phyloP scores from a whole-genome alignment of 352 stramenopile genomes.

The Hyaloperonospora arabidopsidis region DNA sequence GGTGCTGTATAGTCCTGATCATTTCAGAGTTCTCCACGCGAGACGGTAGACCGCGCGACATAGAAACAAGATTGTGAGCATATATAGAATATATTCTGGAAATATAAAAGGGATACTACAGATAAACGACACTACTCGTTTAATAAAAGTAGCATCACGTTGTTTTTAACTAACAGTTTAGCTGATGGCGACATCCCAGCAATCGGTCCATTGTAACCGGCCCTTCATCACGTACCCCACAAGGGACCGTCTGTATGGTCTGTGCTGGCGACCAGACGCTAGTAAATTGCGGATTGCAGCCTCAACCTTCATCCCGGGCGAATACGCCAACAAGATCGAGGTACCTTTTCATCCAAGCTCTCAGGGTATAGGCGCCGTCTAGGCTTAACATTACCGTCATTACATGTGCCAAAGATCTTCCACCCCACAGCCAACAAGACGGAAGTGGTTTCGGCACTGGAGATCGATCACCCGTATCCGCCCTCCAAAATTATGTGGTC shows the following conservation, averaged over 20 bases:
- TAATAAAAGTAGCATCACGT: too few relatives aligned
- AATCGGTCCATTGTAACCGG: slow-evolving; percentile 30
- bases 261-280: slow-evolving; percentile 62
- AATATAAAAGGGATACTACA: too few relatives aligned
- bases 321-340: slow-evolving; percentile 87
- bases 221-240: slow-evolving; percentile 69
- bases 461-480: slow-evolving; percentile 82
- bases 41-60: too few relatives aligned
- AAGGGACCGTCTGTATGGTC: slow-evolving; percentile 59
- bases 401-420: slow-evolving; percentile 46
- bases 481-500: slow-evolving; percentile 87
- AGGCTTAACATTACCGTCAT: too few relatives aligned
- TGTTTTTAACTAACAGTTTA: too few relatives aligned
- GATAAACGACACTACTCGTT: too few relatives aligned
- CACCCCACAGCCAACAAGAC: slow-evolving; percentile 47
- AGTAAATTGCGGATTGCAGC: slow-evolving; percentile 57
- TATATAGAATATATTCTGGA: too few relatives aligned
- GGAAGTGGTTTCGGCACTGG: slow-evolving; percentile 47
- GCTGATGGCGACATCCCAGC: slow-evolving; percentile 22
- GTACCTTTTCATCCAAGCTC: slow-evolving; percentile 20
- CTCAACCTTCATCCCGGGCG: slow-evolving; percentile 72
- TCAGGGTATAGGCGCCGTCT: too few relatives aligned
- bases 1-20: too few relatives aligned
- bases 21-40: too few relatives aligned
- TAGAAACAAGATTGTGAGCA: too few relatives aligned